Evolutionary conservation across 2,329 filamentous ascomycete species (phyloP).

Genomic region (Sphaerulina vaccinii): DNA sequence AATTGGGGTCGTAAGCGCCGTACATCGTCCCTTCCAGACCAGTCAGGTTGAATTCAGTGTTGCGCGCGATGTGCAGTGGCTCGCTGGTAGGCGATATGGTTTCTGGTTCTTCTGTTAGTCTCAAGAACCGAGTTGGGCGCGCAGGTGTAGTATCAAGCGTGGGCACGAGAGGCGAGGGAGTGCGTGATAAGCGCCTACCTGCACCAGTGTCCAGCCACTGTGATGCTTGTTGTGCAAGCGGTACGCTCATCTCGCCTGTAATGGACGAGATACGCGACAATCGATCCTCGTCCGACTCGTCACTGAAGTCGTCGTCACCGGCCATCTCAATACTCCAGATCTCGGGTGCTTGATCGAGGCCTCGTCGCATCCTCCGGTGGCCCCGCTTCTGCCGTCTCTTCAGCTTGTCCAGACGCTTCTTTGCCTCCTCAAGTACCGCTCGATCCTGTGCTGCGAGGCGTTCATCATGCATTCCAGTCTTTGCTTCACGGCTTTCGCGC

Average conservation of each 20-base stretch:
- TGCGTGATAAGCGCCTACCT: conserved; percentile 30
- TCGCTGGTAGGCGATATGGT: conserved; percentile 22
- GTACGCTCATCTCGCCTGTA: conserved; percentile 27
- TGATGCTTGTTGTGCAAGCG: conserved; percentile 17
- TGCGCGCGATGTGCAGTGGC: conserved; percentile 6
- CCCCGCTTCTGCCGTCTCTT: conserved; percentile 41
- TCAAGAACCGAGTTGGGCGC: conserved; percentile 21
- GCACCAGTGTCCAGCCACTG: conserved; percentile 19
- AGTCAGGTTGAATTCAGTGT: conserved; percentile 32
- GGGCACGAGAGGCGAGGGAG: conserved; percentile 28
- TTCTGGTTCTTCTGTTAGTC: conserved; percentile 34
- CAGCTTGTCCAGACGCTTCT: conserved; percentile 56
- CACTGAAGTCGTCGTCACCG: conserved; percentile 57
- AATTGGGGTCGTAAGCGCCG: conserved; percentile 60
- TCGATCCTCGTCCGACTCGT: conserved; percentile 37
- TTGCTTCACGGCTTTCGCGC: conserved; percentile 52
- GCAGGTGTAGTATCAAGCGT: conserved; percentile 17
- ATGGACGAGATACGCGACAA: conserved; percentile 40
- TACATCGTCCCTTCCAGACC: conserved; percentile 77
- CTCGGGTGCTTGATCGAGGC: conserved; percentile 50
- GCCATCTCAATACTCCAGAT: conserved; percentile 86
- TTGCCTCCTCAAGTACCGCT: conserved; percentile 46
- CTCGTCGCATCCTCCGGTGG: conserved; percentile 32
- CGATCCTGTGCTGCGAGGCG: conserved; percentile 45
- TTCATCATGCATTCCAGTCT: conserved; percentile 49